Base-by-base conservation (phyloP, 2,329 filamentous ascomycete species). In the Trichoderma polysporum region DNA sequence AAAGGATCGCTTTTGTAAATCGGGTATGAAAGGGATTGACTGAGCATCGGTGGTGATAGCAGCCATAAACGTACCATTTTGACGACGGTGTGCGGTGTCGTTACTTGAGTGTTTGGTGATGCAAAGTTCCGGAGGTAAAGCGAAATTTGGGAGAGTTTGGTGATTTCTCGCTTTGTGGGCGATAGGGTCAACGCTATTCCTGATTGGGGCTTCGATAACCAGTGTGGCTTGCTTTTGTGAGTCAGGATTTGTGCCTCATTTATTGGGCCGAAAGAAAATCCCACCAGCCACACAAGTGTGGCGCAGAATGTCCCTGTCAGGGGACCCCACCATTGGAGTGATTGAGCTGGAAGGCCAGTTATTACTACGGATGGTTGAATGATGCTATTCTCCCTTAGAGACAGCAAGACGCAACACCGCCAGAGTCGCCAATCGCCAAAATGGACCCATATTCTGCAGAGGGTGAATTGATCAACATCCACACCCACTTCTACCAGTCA, bases 381-480 rank as follows among this genome's bases (percentile, higher is more conserved):
- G 50, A 50, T 68, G 66, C 64, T 61, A 53, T 66, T 25, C 27
- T 53, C 35, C 31, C 35, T 31, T 22, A 22, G 52, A 66, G 52
- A 66, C 54, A 45, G 29, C 59, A 60, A 37, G 27, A 37, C 66
- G 58, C 67, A 54, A 60, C 49, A 47, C 56, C 60, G 47, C 59
- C 60, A 45, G 25, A 45, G 22, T 69, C 71, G 71, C 70, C 73
- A 76, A 52, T 69, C 71, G 72, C 70, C 74, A 76, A 79, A 71
- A 91, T 91, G 88, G 88, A 91, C 78, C 88, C 88, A 71, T 91
- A 89, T 78, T 90, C 88, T 56, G 84, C 88, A 70, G 88, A 91
- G 79, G 88, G 88, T 80, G 89, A 91, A 81, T 81, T 91, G 73
- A 86, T 91, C 77, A 90, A 89, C 80, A 86, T 91, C 71, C 87